Conservation (phyloP, 306 rosid species). For the Chamaecrista fasciculata region DNA sequence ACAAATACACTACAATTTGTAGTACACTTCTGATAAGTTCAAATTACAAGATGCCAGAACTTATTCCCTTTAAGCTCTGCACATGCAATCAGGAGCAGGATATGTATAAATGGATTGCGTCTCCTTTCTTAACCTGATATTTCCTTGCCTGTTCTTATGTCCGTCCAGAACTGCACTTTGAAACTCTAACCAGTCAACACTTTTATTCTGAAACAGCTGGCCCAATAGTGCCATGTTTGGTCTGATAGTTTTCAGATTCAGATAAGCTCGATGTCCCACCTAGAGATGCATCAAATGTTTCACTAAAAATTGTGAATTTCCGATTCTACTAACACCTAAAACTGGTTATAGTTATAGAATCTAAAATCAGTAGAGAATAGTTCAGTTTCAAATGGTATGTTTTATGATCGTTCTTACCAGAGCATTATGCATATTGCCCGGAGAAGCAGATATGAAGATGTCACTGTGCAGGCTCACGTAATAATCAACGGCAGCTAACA, state of each 20-base stretch:
- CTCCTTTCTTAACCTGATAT: slow-evolving; percentile 74
- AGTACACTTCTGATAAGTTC: background rate
- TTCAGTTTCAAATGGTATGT: slow-evolving; percentile 18
- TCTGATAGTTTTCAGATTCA: slow-evolving; percentile 84
- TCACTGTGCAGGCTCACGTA: slow-evolving; percentile 93
- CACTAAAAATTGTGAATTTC: slow-evolving; percentile 15
- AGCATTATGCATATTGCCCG: slow-evolving; percentile 99
- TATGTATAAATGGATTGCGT: slow-evolving; percentile 92
- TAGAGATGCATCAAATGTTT: slow-evolving; percentile 34
- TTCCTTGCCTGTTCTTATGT: slow-evolving; percentile 84
- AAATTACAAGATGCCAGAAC: slow-evolving; percentile 21
- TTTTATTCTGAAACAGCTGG: slow-evolving; percentile 79
- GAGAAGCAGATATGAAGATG: slow-evolving; percentile 96
- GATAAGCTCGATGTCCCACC: slow-evolving; percentile 85
- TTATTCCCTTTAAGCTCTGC: slow-evolving; percentile 45
- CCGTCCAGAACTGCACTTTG: slow-evolving; percentile 62
- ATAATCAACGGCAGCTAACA: slow-evolving; percentile 87
- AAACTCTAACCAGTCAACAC: slow-evolving; percentile 71
- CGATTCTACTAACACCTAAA: background rate
- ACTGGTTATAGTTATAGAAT: background rate
- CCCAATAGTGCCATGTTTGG: slow-evolving; percentile 91
- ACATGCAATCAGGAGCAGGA: slow-evolving; percentile 98
- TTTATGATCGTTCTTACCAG: slow-evolving; percentile 50
- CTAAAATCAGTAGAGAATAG: background rate
- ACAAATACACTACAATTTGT: background rate